Conservation (phyloP, 2,329 filamentous ascomycete species). For the Cadophora gregata region DNA sequence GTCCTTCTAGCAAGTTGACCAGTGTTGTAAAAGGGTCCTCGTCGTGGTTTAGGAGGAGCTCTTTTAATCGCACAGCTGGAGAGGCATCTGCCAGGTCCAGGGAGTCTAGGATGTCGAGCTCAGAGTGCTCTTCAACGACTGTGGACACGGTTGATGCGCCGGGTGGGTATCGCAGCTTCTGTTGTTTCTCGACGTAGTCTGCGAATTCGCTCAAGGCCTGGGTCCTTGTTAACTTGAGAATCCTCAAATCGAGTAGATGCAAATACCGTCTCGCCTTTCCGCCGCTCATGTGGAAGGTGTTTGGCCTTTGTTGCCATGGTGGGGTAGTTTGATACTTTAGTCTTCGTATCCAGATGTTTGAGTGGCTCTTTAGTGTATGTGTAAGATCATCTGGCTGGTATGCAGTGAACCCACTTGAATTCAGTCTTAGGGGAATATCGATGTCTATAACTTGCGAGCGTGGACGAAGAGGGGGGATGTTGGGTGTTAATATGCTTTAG, state of each 20-base stretch:
- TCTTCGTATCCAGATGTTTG: not conserved
- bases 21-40: constrained; percentile 69
- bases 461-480: not conserved
- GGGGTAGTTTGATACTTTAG: constrained; percentile 14
- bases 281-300: constrained; percentile 77
- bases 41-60: constrained; percentile 71
- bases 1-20: constrained; percentile 66
- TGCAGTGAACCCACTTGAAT: not conserved
- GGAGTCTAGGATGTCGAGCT: constrained; percentile 85
- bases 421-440: too few species aligned
- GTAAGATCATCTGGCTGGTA: constrained; percentile 28
- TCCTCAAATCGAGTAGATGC: not conserved
- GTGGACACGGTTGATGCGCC: constrained; percentile 28
- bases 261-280: constrained; percentile 83
- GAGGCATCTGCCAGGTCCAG: constrained; percentile 74
- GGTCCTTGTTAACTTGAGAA: not conserved
- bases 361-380: constrained; percentile 27
- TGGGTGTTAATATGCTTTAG: not conserved
- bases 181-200: constrained; percentile 96
- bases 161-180: constrained; percentile 70
- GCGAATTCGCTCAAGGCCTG: constrained; percentile 92
- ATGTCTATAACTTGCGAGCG: too few species aligned
- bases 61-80: constrained; percentile 71
- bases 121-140: constrained; percentile 73
- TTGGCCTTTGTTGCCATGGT: constrained; percentile 59